These are phyloP conservation scores for Neurospora tetrasperma DNA, from an alignment of 495 filamentous ascomycete genomes.

Conservation along the genomic window DNA sequence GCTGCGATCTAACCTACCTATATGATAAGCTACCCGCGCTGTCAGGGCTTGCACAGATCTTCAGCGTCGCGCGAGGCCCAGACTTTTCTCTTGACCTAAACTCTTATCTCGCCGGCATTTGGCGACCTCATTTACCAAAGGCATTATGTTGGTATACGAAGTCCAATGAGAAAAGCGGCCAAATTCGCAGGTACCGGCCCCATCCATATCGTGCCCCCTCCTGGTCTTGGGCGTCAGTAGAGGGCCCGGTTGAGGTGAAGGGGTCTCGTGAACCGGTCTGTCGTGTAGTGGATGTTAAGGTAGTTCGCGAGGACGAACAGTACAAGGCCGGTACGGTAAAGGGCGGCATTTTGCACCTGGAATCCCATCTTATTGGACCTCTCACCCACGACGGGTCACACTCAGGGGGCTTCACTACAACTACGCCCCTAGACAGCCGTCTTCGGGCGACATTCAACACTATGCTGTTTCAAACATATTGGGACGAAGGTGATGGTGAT, in stretches of 20 bases:
- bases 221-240: not conserved
- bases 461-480: accelerated
- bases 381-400: not conserved
- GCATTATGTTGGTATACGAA: not conserved
- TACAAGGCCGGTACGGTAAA: not conserved
- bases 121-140: not conserved
- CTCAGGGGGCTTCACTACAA: no score
- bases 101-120: not conserved
- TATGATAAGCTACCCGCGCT: not conserved
- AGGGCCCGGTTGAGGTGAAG: not conserved
- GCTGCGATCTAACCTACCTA: not conserved
- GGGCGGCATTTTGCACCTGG: not conserved
- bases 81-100: not conserved
- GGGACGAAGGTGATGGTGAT: not conserved
- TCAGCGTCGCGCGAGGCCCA: not conserved
- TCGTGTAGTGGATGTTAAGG: not conserved
- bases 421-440: not conserved
- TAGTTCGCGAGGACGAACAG: not conserved
- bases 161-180: no score
- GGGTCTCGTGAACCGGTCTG: not conserved
- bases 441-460: not conserved
- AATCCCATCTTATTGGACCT: not conserved
- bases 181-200: not conserved
- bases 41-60: not conserved
- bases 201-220: not conserved